These are phyloP conservation scores for Arachnopeziza araneosa DNA, from an alignment of 2,329 filamentous ascomycete species.

Conservation along the genomic window DNA sequence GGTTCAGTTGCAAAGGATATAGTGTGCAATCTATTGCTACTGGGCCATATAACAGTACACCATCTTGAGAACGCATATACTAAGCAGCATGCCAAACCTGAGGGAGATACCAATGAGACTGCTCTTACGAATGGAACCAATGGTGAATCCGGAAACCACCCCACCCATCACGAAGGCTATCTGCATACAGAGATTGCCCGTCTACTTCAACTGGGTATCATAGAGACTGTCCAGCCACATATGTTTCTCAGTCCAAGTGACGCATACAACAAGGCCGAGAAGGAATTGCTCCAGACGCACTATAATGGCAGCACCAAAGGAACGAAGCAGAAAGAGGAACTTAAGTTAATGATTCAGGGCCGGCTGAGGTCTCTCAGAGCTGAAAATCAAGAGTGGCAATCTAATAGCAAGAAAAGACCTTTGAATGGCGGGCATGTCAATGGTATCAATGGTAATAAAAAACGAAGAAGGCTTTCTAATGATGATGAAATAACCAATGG, in stretches of 20 bases:
- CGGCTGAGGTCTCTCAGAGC: slow-evolving; percentile 47
- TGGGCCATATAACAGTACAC: slow-evolving; percentile 70
- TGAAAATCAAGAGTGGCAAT: slow-evolving; percentile 40
- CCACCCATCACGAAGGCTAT: slow-evolving; percentile 33
- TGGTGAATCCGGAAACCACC: slow-evolving; percentile 12
- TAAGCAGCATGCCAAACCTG: slow-evolving; percentile 21
- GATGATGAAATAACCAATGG: slow-evolving; percentile 37
- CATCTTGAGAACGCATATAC: slow-evolving; percentile 63
- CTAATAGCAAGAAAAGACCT: slow-evolving; percentile 46
- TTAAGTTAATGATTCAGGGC: slow-evolving; percentile 50
- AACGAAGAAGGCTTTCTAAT: slow-evolving; percentile 51
- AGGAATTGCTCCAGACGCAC: slow-evolving; percentile 50
- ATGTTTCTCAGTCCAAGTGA: slow-evolving; percentile 59
- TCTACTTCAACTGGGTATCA: slow-evolving; percentile 58
- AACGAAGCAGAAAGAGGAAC: slow-evolving; percentile 60
- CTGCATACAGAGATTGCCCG: slow-evolving; percentile 37
- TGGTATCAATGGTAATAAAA: slow-evolving; percentile 30
- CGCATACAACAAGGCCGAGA: slow-evolving; percentile 54
- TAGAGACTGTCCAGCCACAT: slow-evolving; percentile 55
- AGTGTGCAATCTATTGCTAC: slow-evolving; percentile 66
- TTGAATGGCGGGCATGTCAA: slow-evolving; percentile 22
- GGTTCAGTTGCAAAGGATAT: slow-evolving; percentile 70
- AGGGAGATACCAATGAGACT: slow-evolving; percentile 21
- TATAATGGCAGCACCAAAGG: slow-evolving; percentile 52
- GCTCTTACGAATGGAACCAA: slow-evolving; percentile 27